Base-by-base conservation (phyloP, 257 asterid genomes). In the Ehretia macrophylla region DNA sequence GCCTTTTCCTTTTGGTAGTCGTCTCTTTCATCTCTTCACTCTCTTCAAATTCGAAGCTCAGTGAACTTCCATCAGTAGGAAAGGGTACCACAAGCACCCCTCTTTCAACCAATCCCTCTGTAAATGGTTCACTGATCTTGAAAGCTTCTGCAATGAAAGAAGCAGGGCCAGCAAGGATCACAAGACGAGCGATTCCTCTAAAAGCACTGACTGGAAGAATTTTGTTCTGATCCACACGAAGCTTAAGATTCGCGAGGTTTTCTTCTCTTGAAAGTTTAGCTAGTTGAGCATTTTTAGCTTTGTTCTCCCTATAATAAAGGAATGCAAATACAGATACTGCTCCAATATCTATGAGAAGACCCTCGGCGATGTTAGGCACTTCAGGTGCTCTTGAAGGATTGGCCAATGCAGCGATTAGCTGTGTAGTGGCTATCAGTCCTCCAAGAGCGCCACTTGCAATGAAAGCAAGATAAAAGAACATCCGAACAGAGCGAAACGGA, bases 111-210 rank as follows among this genome's bases (percentile, higher is more conserved):
- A 91, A 92, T 57, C 76, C 63, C 52, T 82, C 95, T 1, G 96
- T 69, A 75, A 75, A 85, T 61, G 94, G 92, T 56, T 78, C 83
- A 42, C 96, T 88, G 20, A 22, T 71, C 68, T 70, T 85, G 63
- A 85, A 91, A 35, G 92, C 73, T 67, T 91, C 95, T 11, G 72
- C 75, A 58, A 91, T 74, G 79, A 75, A 91, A 70, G 80, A 68
- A 18, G 92, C 79, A 55, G 98, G 93, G 52, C 96, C 96, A 9
- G 90, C 84, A 54, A 88, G 73, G 67, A 91, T 79, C 55, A 88
- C 98, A 60, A 91, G 94, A 60, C 96, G 98, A 42, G 94, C 94
- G 22, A 88, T 75, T 59, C 98, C 98, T 77, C 96, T 82, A 66
- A 91, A 88, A 65, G 87, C 77, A 76, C 77, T 81, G 17, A 90